Base-by-base conservation (phyloP, 2,329 filamentous ascomycete species). In the Hymenoscyphus fructigenus region DNA sequence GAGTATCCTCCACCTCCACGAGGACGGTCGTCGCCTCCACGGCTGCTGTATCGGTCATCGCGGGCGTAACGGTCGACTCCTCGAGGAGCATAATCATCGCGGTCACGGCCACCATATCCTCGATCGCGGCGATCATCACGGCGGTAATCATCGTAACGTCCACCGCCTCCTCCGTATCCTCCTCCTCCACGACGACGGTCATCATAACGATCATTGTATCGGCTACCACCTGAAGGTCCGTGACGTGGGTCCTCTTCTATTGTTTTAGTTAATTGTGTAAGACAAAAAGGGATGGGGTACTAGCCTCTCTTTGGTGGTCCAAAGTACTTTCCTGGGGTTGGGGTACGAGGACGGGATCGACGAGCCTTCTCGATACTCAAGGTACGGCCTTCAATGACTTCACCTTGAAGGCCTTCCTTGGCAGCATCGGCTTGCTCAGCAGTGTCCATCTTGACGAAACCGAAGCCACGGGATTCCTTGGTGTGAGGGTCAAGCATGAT, bases 401-500 rank as follows among this genome's bases (percentile, higher is more conserved):
- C 94, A 76, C 94, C 94, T 79, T 98, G 94, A 36, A 99, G 85
- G 62, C 91, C 94, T 75, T 98, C 95, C 83, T 95, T 97, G 72
- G 95, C 95, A 72, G 95, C 93, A 79, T 99, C 95, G 69, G 95
- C 95, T 80, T 97, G 91, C 63, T 98, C 94, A 59, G 92, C 87
- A 65, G 92, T 96, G 67, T 93, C 88, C 94, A 99, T 98, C 84
- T 99, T 98, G 78, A 99, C 95, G 82, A 99, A 99, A 64, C 95
- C 95, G 72, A 99, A 99, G 71, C 95, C 95, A 79, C 95, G 95
- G 73, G 94, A 98, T 81, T 99, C 95, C 82, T 97, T 96, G 75
- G 92, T 96, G 80, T 99, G 95, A 68, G 95, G 95, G 77, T 99
- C 95, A 76, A 94, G 88, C 95, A 99, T 99, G 82, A 99, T 99